Evolutionary conservation across 202 grass and related monocot species (phyloP).

Genomic region (Panicum virgatum): DNA sequence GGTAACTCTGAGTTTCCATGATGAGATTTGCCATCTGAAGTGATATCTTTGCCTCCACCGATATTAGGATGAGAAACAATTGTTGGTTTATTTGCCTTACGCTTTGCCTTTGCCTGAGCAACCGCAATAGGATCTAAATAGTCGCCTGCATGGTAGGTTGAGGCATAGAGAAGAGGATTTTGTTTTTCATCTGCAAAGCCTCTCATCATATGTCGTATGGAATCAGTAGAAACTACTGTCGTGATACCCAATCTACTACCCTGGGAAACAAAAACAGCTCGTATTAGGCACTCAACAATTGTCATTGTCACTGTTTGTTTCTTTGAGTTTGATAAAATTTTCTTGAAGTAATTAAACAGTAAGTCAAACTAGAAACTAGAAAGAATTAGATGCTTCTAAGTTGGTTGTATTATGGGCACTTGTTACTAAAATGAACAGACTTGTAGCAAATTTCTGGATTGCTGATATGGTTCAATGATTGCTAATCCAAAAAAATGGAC

Average conservation of each 20-base stretch:
- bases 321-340: not conserved
- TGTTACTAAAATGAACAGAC: not conserved
- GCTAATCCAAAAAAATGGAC: constrained; percentile 4
- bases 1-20: constrained; percentile 40
- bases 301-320: not conserved
- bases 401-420: not conserved
- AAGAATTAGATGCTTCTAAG: not conserved
- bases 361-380: not conserved
- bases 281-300: constrained; percentile 18
- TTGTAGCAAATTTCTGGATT: not conserved
- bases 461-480: not conserved
- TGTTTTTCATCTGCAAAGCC: constrained; percentile 87
- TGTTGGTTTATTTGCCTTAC: constrained; percentile 71
- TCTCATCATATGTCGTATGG: constrained; percentile 98
- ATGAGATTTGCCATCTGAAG: constrained; percentile 47
- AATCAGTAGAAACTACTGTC: constrained; percentile 91
- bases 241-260: constrained; percentile 93
- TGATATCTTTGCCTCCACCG: constrained; percentile 42
- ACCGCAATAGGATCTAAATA: constrained; percentile 81
- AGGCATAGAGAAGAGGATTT: constrained; percentile 88
- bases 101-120: constrained; percentile 78
- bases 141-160: constrained; percentile 95
- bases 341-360: constrained; percentile 17
- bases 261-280: constrained; percentile 41
- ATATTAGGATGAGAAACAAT: constrained; percentile 45